Evolutionary conservation across 495 filamentous ascomycete genomes (phyloP), one percentile per base, ranked within the genome.

Genomic region (Daldinia grandis): DNA sequence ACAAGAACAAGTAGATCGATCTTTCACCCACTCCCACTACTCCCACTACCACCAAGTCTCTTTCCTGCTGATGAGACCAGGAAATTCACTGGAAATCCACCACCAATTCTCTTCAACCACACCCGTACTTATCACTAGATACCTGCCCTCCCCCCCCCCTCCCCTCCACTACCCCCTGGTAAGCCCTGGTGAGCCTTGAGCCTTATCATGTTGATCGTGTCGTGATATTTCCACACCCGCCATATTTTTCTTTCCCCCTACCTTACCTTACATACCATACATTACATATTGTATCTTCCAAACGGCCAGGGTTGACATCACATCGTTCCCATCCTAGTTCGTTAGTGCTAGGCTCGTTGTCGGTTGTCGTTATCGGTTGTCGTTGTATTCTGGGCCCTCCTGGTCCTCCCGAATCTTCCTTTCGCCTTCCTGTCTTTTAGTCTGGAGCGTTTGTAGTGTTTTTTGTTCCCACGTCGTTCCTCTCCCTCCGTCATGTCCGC

Each of bases 211-310:
- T 73, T 76, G 69, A 77, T 72, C 70, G 70, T 66, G 64, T 75
- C 73, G 64, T 77, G 75, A 77, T 77, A 77, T 73, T 73, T 75
- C 56, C 75, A 77, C 75, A 77, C 75, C 75, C 75, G 69, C 64
- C 68, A 73, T 57, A 30, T 27, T 37, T 33, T 24, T 28, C 21
- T 24, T 28, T 51, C 25, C 12, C 49, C 25, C 28, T 56, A 15
- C 53, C 47, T 30, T 66, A 57, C 56, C 37, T 58, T 35, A 53
- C 38, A 21, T 40, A 24, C 19, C 19, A 33, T 56, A 56, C 53
- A 15, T 35, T 33, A 56, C 53, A 31, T 56, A 64, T 61, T 68
- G 69, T 72, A 64, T 74, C 75, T 73, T 58, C 67, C 75, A 72
- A 75, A 75, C 75, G 69, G 68, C 67, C 69, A 68, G 69, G 72